Evolutionary conservation across 2,329 filamentous ascomycete genomes (phyloP), one percentile per base, ranked within the genome.

Genomic region (Acrocalymma vagum): DNA sequence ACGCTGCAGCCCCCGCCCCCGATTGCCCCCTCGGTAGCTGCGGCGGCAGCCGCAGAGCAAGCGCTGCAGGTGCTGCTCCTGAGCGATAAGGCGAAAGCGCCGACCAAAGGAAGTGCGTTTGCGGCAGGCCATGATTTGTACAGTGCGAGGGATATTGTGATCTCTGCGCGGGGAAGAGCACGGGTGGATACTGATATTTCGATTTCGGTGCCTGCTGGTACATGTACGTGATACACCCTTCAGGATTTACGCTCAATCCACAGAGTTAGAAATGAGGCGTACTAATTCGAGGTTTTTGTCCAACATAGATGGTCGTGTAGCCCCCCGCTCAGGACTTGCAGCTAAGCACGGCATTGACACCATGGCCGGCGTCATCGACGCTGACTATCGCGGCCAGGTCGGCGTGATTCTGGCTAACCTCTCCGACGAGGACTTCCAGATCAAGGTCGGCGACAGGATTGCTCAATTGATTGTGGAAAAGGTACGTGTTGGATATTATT

Each of bases 351-450:
- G 92, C 74, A 97, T 99, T 69, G 91, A 96, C 71, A 94, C 89
- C 0, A 91, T 95, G 49, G 94, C 94, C 0, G 94, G 94, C 38
- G 94, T 99, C 52, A 97, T 99, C 60, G 94, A 99, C 71, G 92
- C 93, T 22, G 94, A 99, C 73, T 99, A 99, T 77, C 83, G 94
- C 23, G 94, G 94, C 14, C 88, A 88, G 56, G 87, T 99, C 62
- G 96, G 95, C 78, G 88, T 99, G 17, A 80, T 99, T 55, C 82
- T 99, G 36, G 97, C 97, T 72, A 99, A 99, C 76, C 86, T 95
- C 71, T 81, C 81, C 35, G 91, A 96, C 34, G 73, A 75, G 26
- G 91, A 96, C 68, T 97, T 95, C 65, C 78, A 75, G 29, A 78
- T 99, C 54, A 86, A 87, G 63, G 85, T 87, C 65, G 93, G 93